A percentile compares a stretch with the other conserved stretches of the same genome.
Conservation (phyloP, 2,329 filamentous ascomycete genomes). For the Botrytis byssoidea region DNA sequence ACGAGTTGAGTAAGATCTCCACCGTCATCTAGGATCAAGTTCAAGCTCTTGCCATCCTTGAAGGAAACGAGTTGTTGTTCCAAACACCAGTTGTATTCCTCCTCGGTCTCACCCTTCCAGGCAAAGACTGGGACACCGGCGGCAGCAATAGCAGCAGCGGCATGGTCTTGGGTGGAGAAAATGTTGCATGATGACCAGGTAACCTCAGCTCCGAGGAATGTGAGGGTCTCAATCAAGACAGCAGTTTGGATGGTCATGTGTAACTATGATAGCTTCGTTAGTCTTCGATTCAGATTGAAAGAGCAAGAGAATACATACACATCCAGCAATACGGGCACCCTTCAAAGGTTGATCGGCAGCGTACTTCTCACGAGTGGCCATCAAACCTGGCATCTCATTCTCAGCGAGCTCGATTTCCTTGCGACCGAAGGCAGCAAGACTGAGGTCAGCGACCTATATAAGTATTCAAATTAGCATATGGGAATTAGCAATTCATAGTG, state of each 20-base stretch:
- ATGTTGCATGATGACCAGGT: conserved; percentile 99
- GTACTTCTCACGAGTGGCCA: conserved; percentile 92
- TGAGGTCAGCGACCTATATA: conserved; percentile 92
- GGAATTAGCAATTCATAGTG: background rate
- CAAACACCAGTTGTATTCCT: conserved; percentile 99
- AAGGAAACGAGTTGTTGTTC: conserved; percentile 97
- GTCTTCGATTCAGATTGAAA: conserved; percentile 60
- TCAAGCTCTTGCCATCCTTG: conserved; percentile 94
- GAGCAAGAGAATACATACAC: conserved; percentile 51
- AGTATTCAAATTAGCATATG: conserved; percentile 5
- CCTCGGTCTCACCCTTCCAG: conserved; percentile 87
- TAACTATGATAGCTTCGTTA: conserved; percentile 14
- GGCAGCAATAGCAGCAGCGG: conserved; percentile 94
- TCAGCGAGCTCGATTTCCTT: conserved; percentile 99
- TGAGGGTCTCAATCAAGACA: conserved; percentile 97
- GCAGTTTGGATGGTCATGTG: conserved; percentile 92
- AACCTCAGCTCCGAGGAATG: conserved; percentile 90
- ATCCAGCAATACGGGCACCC: conserved; percentile 94
- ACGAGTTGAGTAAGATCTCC: conserved; percentile 95
- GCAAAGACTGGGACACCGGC: conserved; percentile 71
- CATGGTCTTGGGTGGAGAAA: conserved; percentile 98
- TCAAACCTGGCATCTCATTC: conserved; percentile 95
- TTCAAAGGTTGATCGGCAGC: conserved; percentile 87
- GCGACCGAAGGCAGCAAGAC: conserved; percentile 95
- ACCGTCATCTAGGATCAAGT: conserved; percentile 98